Percentiles rank a stretch among this genome's conserved stretches.
Evolutionary conservation across 148 eudicot species (phyloP).

Genomic region (Arctostaphylos glauca): DNA sequence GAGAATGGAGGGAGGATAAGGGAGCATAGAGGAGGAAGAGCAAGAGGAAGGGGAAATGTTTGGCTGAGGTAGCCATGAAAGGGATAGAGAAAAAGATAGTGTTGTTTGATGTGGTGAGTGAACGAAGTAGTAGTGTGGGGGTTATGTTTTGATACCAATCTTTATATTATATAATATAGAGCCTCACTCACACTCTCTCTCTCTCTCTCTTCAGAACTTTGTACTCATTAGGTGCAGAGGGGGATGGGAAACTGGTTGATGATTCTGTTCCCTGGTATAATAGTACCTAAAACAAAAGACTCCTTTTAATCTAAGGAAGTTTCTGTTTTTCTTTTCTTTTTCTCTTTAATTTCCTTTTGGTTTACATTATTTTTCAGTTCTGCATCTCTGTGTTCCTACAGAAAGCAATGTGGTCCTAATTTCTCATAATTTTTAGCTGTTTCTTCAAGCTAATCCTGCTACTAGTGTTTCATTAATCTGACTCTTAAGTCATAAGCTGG

Average conservation of each 20-base stretch:
- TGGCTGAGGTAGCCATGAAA: slow-evolving; percentile 32
- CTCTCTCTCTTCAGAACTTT: background rate
- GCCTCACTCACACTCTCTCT: slow-evolving; percentile 9
- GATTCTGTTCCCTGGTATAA: slow-evolving; percentile 21
- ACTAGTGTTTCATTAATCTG: too few relatives aligned
- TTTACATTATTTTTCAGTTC: too few relatives aligned
- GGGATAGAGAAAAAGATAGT: background rate
- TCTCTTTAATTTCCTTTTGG: too few relatives aligned
- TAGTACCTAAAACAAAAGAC: slow-evolving; percentile 8
- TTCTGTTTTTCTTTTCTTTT: too few relatives aligned
- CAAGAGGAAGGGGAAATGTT: slow-evolving; percentile 31
- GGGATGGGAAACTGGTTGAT: slow-evolving; percentile 15
- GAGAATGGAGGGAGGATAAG: slow-evolving; percentile 35
- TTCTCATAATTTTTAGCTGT: too few relatives aligned
- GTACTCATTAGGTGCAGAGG: slow-evolving; percentile 6
- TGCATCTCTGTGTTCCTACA: too few relatives aligned
- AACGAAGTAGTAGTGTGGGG: background rate
- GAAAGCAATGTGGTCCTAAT: too few relatives aligned
- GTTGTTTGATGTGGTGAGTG: background rate
- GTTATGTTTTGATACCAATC: slow-evolving; percentile 15
- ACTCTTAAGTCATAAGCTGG: too few relatives aligned
- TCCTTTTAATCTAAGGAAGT: background rate
- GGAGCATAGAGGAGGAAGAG: slow-evolving; percentile 44
- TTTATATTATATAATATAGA: slow-evolving; percentile 27
- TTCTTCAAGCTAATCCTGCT: too few relatives aligned